A percentile compares a stretch with the other conserved stretches of the same genome.
Evolutionary conservation across 2,329 filamentous ascomycete genomes (phyloP).

Genomic region (Juglanconis oblonga): DNA sequence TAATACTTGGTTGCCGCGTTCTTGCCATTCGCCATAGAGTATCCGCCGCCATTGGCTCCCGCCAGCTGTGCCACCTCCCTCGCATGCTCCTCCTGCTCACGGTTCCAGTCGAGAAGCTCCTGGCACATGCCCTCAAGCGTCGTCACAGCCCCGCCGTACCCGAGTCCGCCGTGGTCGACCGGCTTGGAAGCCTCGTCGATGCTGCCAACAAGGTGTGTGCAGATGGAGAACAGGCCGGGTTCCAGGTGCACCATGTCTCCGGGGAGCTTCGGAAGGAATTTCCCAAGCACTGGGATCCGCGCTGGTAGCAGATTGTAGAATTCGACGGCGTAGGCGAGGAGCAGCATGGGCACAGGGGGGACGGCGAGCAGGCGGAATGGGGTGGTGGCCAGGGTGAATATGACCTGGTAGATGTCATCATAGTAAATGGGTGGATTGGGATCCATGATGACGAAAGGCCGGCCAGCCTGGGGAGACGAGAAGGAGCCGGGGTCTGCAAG

Average conservation of each 20-base stretch:
- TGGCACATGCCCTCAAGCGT: constrained; percentile 39
- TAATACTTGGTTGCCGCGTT: constrained; percentile 27
- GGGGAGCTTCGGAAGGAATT: constrained; percentile 29
- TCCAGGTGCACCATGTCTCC: constrained; percentile 36
- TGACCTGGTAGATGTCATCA: constrained; percentile 32
- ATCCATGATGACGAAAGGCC: constrained; percentile 40
- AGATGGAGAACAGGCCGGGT: constrained; percentile 39
- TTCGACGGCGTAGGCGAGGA: constrained; percentile 36
- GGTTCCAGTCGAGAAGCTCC: constrained; percentile 41
- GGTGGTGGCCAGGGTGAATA: constrained; percentile 33
- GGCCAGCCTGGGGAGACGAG: constrained; percentile 30
- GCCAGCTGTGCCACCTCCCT: background rate
- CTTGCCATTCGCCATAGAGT: constrained; percentile 1
- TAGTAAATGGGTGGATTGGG: constrained; percentile 40
- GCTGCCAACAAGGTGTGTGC: constrained; percentile 36
- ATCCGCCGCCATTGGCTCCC: background rate
- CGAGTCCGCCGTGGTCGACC: constrained; percentile 35
- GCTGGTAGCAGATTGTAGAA: constrained; percentile 32
- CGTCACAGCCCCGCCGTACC: constrained; percentile 35
- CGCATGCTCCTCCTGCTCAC: constrained; percentile 28
- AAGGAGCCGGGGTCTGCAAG: constrained; percentile 27
- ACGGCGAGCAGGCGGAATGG: constrained; percentile 31
- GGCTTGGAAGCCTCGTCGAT: constrained; percentile 31
- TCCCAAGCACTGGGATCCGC: constrained; percentile 25
- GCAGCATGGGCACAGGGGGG: constrained; percentile 32